Base-by-base conservation (phyloP, 352 stramenopile genomes). In the Aphanomyces stellatus region DNA sequence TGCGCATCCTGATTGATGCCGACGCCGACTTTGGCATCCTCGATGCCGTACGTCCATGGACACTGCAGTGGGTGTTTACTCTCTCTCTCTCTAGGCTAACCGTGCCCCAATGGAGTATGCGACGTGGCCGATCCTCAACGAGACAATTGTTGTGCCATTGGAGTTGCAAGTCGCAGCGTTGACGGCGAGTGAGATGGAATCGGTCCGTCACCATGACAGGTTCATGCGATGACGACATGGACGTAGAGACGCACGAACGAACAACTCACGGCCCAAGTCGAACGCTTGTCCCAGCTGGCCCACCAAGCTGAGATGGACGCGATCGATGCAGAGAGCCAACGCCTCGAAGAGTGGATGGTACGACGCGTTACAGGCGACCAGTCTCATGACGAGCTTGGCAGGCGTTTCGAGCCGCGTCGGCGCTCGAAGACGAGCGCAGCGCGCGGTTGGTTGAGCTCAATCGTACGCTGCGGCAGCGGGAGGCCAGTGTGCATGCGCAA, bases 11-110 rank as follows among this genome's bases (percentile, higher is more conserved):
- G 3, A 49, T 67, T 19, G 37, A 48, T 19, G 6, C 27, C 24
- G 27, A 46, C n/a, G 60, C 60, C 5, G 60, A 67, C 49, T 67
- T 57, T 42, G 43, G 37, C 17, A 34, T 67, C 17, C 46, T 67
- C 60, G 60, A 67, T 17, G n/a, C 17, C 2, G 60, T 67, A 57
- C 37, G 10, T 33, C 17, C 34, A 3, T 19, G 11, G 17, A 5
- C 4, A n/a, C 51, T 8, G 24, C 15, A 37, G 4, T 56, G 28
- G 28, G n/a, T 25, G 19, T 40, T 22, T 10, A 25, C 13, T 4
- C 19, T 11, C 48, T 5, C 0, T 10, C 3, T n/a, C 17, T 55
- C 3, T 67, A 67, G 60, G 22, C 48, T 25, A 56, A 57, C 13
- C 41, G 35, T 17, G 48, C 46, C 8, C 60, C 60, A 22, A 57